These are phyloP conservation scores for Sporothrix brasiliensis DNA, from an alignment of 2,329 filamentous ascomycete genomes.

Conservation along the genomic window DNA sequence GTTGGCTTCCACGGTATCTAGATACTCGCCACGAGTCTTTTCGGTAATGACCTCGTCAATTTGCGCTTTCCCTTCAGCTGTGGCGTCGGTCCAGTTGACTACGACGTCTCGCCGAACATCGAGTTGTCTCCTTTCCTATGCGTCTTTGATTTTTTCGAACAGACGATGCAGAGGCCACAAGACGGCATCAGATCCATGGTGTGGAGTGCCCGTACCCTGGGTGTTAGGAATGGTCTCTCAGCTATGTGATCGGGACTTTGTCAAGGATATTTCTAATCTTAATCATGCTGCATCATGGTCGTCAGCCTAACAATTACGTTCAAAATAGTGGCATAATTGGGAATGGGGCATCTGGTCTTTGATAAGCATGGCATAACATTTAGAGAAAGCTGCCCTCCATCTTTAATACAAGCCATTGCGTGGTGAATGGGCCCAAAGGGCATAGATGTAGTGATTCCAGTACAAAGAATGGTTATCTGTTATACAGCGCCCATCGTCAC, in stretches of 20 bases:
- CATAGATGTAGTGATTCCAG: too few relatives aligned
- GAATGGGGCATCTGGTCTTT: too few relatives aligned
- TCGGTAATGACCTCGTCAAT: conserved; percentile 39
- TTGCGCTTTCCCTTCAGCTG: conserved; percentile 41
- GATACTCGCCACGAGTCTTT: conserved; percentile 25
- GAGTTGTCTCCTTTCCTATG: conserved; percentile 42
- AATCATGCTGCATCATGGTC: conserved; percentile 4
- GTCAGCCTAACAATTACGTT: background rate
- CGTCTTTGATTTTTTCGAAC: background rate
- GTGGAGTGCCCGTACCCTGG: too few relatives aligned
- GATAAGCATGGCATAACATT: background rate
- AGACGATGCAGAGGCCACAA: too few relatives aligned
- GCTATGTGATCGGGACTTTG: background rate
- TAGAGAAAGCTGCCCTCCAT: background rate
- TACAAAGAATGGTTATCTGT: too few relatives aligned
- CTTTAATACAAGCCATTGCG: background rate
- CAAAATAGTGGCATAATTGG: too few relatives aligned
- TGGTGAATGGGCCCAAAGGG: background rate
- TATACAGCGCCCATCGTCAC: background rate
- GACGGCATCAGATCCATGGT: too few relatives aligned
- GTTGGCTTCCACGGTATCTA: background rate
- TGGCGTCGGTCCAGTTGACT: conserved; percentile 30
- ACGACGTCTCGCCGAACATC: conserved; percentile 50
- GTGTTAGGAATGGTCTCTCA: background rate
- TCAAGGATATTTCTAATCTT: background rate